Evolutionary conservation across 83 land plant species (phyloP), one percentile per base, ranked within the genome.

Genomic region (Diphasiastrum complanatum): DNA sequence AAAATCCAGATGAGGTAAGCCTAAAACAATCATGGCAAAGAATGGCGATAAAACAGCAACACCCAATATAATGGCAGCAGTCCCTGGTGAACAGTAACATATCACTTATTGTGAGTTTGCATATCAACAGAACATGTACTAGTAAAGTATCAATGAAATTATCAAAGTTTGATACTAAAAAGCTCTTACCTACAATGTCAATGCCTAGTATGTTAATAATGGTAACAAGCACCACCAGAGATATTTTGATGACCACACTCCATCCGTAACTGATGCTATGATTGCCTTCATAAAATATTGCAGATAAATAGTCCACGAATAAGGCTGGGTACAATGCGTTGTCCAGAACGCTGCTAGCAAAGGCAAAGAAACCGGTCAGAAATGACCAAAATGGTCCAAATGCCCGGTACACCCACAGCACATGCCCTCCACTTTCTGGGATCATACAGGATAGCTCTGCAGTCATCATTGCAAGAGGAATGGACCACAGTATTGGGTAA

Each of bases 311-410:
- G 26, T 73, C 76, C 5, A 73, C 34, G 61, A 73, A 73, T 2
- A 73, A 55, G 3, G 53, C 58, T 0, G 76, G 73, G 59, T 66
- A 73, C 43, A 67, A 34, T 0, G 76, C 76, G 45, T 73, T 67
- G 41, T 66, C 71, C 34, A 73, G 52, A 5, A 73, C 60, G 53
- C 66, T 60, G 29, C 76, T 60, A 4, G 72, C 64, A 61, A 67
- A 67, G 5, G 76, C 76, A 61, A 66, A 73, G 8, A 11, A 40
- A 20, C 76, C 54, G 34, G 66, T 73, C 52, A 73, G 58, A 51
- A 60, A 73, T 23, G 76, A 67, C 76, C 76, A 73, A 35, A 73
- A 73, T 14, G 76, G 76, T 16, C 76, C 76, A 49, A 73, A 73
- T 25, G 76, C 76, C 23, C 76, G 23, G 41, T 73, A 73, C 23